Evolutionary conservation across 2,329 filamentous ascomycete species (phyloP).

Genomic region (Tolypocladium paradoxum): DNA sequence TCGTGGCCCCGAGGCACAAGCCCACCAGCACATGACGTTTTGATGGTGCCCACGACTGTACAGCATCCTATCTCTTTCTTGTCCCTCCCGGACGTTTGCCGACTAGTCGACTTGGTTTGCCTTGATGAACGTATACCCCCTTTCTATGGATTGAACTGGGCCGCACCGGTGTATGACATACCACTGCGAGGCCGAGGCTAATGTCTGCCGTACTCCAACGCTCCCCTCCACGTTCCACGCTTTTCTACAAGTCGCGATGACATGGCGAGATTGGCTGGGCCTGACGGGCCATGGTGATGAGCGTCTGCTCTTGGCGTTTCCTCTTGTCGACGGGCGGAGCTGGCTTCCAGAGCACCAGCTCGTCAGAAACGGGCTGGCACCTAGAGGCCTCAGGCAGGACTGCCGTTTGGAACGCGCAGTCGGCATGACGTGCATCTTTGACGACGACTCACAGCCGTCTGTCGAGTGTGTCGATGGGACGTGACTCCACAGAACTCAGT

Average conservation of each 20-base stretch:
- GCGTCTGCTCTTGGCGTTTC: not conserved
- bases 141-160: constrained; percentile 1
- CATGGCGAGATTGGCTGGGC: not conserved
- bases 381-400: not conserved
- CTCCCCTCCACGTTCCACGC: not conserved
- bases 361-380: not conserved
- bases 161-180: not conserved
- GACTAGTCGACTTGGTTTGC: constrained; percentile 5
- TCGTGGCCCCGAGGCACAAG: constrained; percentile 12
- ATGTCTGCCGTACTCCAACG: not conserved
- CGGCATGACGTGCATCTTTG: not conserved
- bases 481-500: not conserved
- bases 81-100: constrained; percentile 1
- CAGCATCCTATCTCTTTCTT: constrained; percentile 11
- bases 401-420: not conserved
- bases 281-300: not conserved
- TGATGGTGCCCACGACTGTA: constrained; percentile 21
- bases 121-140: constrained; percentile 11
- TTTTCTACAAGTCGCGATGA: not conserved
- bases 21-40: constrained; percentile 15
- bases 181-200: not conserved
- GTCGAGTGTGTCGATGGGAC: not conserved
- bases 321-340: not conserved
- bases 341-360: not conserved
- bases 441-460: not conserved